phyloP scores from a whole-genome alignment of 2,329 filamentous ascomycete species.

The Ophiostoma tasmaniense region DNA sequence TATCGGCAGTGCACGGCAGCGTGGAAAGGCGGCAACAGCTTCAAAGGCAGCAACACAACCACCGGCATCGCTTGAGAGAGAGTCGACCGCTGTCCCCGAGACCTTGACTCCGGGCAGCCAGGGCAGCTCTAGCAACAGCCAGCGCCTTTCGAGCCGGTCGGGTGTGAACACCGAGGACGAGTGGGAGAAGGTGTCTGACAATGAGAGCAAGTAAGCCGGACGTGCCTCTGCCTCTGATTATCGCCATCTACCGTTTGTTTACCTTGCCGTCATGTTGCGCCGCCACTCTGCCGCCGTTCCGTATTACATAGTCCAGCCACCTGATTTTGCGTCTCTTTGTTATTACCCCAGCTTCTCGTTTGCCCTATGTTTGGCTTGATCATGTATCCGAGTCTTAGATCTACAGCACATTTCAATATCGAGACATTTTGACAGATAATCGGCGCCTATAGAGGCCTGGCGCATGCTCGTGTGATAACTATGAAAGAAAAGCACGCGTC shows the following conservation, averaged over 20 bases:
- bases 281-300: background rate
- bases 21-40: background rate
- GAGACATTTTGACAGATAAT: background rate
- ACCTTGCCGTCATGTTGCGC: background rate
- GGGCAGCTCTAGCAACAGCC: slow-evolving; percentile 9
- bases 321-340: background rate
- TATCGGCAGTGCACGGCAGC: slow-evolving; percentile 19
- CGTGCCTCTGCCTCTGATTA: background rate
- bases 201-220: slow-evolving; percentile 35
- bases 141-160: slow-evolving; percentile 37
- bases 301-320: slow-evolving; percentile 2
- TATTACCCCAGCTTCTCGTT: background rate
- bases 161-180: slow-evolving; percentile 81
- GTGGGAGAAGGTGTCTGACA: slow-evolving; percentile 90
- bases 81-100: background rate
- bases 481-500: background rate
- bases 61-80: background rate
- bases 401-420: background rate
- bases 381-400: background rate
- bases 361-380: background rate
- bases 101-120: slow-evolving; percentile 11
- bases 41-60: background rate
- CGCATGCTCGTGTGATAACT: background rate
- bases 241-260: background rate
- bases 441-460: background rate